Evolutionary conservation across 1,139 yeast species (phyloP).

Genomic region (Starmera stellimalicola): DNA sequence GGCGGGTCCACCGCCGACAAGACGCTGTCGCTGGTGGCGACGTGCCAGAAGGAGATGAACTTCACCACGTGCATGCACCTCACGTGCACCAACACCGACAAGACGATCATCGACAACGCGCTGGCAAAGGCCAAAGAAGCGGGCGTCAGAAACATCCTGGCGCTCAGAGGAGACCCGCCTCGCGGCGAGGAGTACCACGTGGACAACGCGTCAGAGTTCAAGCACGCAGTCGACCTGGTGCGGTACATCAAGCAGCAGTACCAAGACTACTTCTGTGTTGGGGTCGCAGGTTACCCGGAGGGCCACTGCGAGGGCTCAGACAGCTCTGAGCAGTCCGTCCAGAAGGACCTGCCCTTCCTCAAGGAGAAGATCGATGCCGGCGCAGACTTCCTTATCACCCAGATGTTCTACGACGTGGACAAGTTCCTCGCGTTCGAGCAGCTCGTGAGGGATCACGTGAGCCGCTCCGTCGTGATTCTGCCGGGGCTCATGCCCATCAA

Average conservation of each 20-base stretch:
- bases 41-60: slow-evolving; percentile 67
- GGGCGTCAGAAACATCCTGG: slow-evolving; percentile 82
- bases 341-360: slow-evolving; percentile 61
- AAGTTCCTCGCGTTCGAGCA: slow-evolving; percentile 46
- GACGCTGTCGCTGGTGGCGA: slow-evolving; percentile 72
- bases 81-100: slow-evolving; percentile 91
- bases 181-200: slow-evolving; percentile 66
- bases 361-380: slow-evolving; percentile 87
- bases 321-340: slow-evolving; percentile 47
- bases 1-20: slow-evolving; percentile 91
- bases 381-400: slow-evolving; percentile 89
- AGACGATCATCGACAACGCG: slow-evolving; percentile 68
- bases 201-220: slow-evolving; percentile 29
- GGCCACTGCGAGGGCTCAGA: slow-evolving; percentile 89
- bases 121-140: slow-evolving; percentile 57
- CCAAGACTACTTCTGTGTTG: slow-evolving; percentile 75
- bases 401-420: slow-evolving; percentile 63
- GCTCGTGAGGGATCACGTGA: slow-evolving; percentile 26
- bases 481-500: slow-evolving; percentile 98
- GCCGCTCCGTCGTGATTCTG: slow-evolving; percentile 47
- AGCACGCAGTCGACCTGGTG: slow-evolving; percentile 76
- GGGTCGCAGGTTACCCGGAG: slow-evolving; percentile 94
- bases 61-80: slow-evolving; percentile 87
- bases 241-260: slow-evolving; percentile 57
- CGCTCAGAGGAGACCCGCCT: slow-evolving; percentile 96